Evolutionary conservation across 2,329 filamentous ascomycete genomes (phyloP), one percentile per base, ranked within the genome.

Genomic region (Ploettnerulaceae sp.): DNA sequence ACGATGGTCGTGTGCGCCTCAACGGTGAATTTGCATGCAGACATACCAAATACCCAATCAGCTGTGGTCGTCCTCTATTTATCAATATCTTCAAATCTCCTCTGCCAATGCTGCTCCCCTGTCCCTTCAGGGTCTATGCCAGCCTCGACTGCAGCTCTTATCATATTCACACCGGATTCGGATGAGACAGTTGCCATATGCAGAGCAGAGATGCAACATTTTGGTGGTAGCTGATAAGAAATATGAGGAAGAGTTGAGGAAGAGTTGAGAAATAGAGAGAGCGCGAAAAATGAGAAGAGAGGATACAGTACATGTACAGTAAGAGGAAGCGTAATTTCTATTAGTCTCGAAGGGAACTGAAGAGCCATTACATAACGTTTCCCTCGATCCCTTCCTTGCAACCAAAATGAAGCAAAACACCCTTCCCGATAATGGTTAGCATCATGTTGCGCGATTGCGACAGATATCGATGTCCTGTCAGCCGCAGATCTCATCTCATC

Each of bases 31-130:
- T 42, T 45, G 46, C 45, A 36, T 33, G 15, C 6, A 29, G 22
- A n/a, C 24, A 32, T 45, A 31, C 21, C 18, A 22, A 8, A 15
- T 24, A 25, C 40, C 49, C 45, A 51, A 45, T 51, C 45, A 51
- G 36, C 25, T 11, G 22, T 32, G n/a, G n/a, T n/a, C 11, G 8
- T 14, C 12, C 17, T 25, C 39, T 24, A 14, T 22, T 8, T 42
- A 46, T 48, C 45, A 48, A 46, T 43, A 43, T 36, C 45, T 42
- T 48, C 49, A 46, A 48, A 48, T 52, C 42, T 52, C 45, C 32
- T 33, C 20, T 18, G n/a, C n/a, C 18, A n/a, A 22, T 2, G n/a
- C n/a, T 8, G 9, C 8, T 21, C 33, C 33, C 33, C n/a, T 36
- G 33, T 36, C 9, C 12, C 24, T 36, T 25, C 11, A 14, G 21